Evolutionary conservation across 345 rosid genomes (phyloP), one percentile per base, ranked within the genome.

Genomic region (Aquilaria yunnanensis): DNA sequence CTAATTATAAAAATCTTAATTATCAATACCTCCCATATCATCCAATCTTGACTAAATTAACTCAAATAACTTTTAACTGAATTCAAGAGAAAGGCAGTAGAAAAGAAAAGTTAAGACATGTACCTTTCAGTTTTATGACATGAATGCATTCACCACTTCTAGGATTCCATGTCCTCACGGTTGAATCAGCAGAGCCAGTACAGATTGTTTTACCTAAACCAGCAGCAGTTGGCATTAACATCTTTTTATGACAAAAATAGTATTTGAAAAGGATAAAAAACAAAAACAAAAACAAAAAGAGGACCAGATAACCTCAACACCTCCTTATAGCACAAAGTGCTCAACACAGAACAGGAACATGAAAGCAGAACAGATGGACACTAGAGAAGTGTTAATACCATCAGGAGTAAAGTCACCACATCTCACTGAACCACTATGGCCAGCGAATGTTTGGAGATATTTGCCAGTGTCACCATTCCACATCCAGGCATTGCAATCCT

Each of bases 371-470:
- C 14, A 10, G 31, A 54, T 32, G 2, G 52, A 37, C 6, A 29
- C 54, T 29, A 14, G 14, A 57, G 57, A 63, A 67, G 59, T 64
- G 47, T 57, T 46, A 56, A 61, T 86, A 93, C 99, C 96, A 59
- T 94, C 96, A 60, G 96, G 93, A 4, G 96, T 94, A 66, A 90
- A 93, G 82, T 83, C 96, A 74, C 98, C 98, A 70, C 97, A 90
- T 29, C 94, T 83, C 5, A 90, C 95, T 49, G 71, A 78, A 23
- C 68, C 71, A 10, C 83, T 83, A 57, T 93, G 98, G n/a, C 98
- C 97, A 1, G 85, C 72, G 74, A 90, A 93, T 72, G 81, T 81
- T 65, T 80, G 81, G 31, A 90, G 92, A 73, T 73, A 81, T 34
- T 71, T 81, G 66, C 74, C 88, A 70, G 54, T 90, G 63, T 90